A percentile compares a stretch with the other conserved stretches of the same genome.
phyloP scores from a whole-genome alignment of 805 yeast genomes.

The Metschnikowia cubensis region DNA sequence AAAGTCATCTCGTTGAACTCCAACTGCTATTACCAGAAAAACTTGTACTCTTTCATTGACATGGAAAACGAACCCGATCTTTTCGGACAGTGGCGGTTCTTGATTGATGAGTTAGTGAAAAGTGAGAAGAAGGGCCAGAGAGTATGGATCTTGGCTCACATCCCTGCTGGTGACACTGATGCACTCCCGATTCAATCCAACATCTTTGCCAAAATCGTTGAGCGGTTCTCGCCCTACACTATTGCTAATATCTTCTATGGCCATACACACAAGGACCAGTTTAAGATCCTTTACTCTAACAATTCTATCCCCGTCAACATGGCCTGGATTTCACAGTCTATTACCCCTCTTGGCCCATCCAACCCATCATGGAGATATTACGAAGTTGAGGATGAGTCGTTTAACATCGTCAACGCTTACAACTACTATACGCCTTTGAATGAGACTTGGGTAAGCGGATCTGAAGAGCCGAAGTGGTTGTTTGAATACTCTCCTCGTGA shows the following conservation, averaged over 20 bases:
- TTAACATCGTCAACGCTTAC: slow-evolving; percentile 55
- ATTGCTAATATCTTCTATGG: slow-evolving; percentile 70
- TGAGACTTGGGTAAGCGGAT: slow-evolving; percentile 49
- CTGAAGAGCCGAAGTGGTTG: slow-evolving; percentile 58
- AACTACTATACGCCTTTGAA: slow-evolving; percentile 60
- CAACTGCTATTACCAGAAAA: slow-evolving; percentile 62
- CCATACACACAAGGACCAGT: slow-evolving; percentile 68
- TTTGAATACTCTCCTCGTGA: slow-evolving; percentile 64
- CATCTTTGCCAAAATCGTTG: slow-evolving; percentile 52
- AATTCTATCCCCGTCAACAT: slow-evolving; percentile 46
- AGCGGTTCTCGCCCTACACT: slow-evolving; percentile 64
- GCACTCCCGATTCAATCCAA: slow-evolving; percentile 60
- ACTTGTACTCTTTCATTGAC: slow-evolving; percentile 49
- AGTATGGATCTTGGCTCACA: slow-evolving; percentile 73
- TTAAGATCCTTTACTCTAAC: slow-evolving; percentile 50
- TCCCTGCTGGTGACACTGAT: slow-evolving; percentile 53
- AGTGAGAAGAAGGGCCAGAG: slow-evolving; percentile 55
- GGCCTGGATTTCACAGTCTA: slow-evolving; percentile 65
- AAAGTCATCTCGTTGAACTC: slow-evolving; percentile 46
- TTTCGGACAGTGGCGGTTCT: slow-evolving; percentile 59
- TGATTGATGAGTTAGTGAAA: slow-evolving; percentile 58
- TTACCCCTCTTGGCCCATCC: slow-evolving; percentile 55
- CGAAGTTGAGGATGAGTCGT: slow-evolving; percentile 58
- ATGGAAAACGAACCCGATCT: slow-evolving; percentile 53
- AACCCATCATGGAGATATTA: slow-evolving; percentile 76